Evolutionary conservation across 2,329 filamentous ascomycete species (phyloP).

Genomic region (Eutypella sp.): DNA sequence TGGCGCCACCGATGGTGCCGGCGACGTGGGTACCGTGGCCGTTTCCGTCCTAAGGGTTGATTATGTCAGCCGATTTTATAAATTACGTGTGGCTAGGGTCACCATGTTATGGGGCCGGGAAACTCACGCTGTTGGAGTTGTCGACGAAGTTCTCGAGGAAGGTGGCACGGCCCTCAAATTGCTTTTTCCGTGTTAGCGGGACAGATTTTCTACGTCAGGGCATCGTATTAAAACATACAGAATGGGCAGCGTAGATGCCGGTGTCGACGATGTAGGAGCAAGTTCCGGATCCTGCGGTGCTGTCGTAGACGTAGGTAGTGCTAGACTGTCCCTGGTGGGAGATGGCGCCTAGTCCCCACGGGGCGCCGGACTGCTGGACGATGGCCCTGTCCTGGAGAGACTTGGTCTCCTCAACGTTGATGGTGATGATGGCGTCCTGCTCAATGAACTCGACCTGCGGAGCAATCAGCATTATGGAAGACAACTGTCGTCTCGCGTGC

Average conservation of each 20-base stretch:
- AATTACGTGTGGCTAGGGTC: no score
- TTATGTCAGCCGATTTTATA: background rate
- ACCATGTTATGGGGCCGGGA: no score
- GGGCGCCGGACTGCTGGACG: constrained; percentile 27
- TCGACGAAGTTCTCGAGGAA: constrained; percentile 27
- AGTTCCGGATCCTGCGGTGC: constrained; percentile 33
- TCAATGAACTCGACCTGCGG: constrained; percentile 30
- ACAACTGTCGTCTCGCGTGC: background rate
- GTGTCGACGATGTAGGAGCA: constrained; percentile 53
- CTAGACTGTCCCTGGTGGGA: constrained; percentile 33
- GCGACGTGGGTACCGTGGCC: constrained; percentile 45
- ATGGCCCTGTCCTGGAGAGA: background rate
- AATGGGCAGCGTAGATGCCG: constrained; percentile 43
- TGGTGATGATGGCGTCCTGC: constrained; percentile 27
- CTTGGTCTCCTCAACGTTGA: constrained; percentile 12
- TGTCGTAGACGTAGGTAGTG: constrained; percentile 37
- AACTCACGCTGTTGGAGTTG: constrained; percentile 23
- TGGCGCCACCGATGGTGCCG: constrained; percentile 38
- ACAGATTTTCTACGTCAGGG: background rate
- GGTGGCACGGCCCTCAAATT: constrained; percentile 39
- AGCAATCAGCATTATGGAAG: constrained; percentile 4
- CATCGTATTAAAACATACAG: constrained; percentile 15
- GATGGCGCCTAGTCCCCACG: constrained; percentile 42
- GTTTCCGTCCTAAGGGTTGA: constrained; percentile 18
- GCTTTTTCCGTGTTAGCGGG: constrained; percentile 14